Base-by-base conservation (phyloP, 2,329 filamentous ascomycete species). In the Rhinocladiella similis region DNA sequence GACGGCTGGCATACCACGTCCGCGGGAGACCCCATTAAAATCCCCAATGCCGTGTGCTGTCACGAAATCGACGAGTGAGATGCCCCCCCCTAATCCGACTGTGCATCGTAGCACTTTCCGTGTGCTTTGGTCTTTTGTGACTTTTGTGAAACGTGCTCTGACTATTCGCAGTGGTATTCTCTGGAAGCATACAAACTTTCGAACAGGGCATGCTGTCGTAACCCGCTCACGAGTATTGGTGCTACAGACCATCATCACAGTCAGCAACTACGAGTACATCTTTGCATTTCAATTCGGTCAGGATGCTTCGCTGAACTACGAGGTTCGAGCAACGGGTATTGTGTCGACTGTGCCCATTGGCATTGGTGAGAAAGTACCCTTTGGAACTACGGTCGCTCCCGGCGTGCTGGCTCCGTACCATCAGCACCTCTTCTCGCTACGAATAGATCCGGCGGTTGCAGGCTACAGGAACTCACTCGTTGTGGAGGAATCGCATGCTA, bases 401-500 rank as follows among this genome's bases (percentile, higher is more conserved):
- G 75, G 75, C 1, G 73, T 77, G 2, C 59, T 77, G 27, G 75
- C 75, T 0, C 73, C 73, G 0, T 72, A 75, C 50, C 75, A 77
- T 53, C 75, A 77, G 56, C 75, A 77, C 51, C 61, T 77, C 1
- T 76, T 78, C 61, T 72, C 65, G 33, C 63, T 77, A 5, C 72
- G 75, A n/a, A 74, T 77, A 3, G 75, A 78, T 51, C 73, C 75
- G 4, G 68, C 71, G 1, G 65, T 77, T 12, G 75, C 74, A 45
- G 74, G 75, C 3, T 61, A 67, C 18, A 51, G 63, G 6, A 73
- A 72, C 58, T 70, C 70, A 3, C 49, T 74, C n/a, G 46, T 67
- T 51, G 80, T 86, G 62, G 77, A 82, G 54, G 83, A 85, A 64
- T 81, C 80, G 3, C 78, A 83, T 50, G 71, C 86, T 0, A 83